phyloP scores from a whole-genome alignment of 306 rosid species.

The Corylus heterophylla region DNA sequence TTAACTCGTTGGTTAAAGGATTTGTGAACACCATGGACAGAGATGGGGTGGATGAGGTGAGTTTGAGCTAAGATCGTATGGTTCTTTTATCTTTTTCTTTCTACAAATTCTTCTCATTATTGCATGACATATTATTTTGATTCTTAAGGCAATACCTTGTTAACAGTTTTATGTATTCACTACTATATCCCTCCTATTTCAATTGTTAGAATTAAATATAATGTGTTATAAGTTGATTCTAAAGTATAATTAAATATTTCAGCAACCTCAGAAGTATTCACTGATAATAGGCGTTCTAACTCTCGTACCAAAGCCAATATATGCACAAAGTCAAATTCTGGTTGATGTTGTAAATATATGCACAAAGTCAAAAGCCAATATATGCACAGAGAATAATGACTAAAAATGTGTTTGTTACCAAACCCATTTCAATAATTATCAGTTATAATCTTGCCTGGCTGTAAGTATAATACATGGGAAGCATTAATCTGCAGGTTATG shows the following conservation, averaged over 20 bases:
- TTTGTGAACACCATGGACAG: conserved; percentile 65
- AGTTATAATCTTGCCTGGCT: not conserved
- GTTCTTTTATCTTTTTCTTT: conserved; percentile 5
- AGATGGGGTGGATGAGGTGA: conserved; percentile 69
- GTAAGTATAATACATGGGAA: conserved; percentile 9
- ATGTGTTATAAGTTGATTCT: not conserved
- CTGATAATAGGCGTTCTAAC: not conserved
- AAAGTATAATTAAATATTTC: not conserved
- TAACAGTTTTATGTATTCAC: not conserved
- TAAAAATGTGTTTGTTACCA: not conserved
- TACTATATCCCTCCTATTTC: not conserved
- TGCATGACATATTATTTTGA: not conserved
- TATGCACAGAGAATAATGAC: not conserved
- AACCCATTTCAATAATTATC: not conserved
- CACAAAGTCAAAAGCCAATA: not conserved
- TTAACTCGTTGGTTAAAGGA: conserved; percentile 62
- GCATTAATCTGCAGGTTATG: conserved; percentile 50
- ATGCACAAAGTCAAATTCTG: not conserved
- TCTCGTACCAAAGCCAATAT: not conserved
- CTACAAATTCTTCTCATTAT: conserved; percentile 2
- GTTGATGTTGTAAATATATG: not conserved
- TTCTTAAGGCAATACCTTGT: not conserved
- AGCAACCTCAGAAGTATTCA: not conserved
- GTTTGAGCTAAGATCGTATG: conserved; percentile 6
- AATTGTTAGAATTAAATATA: not conserved